These are phyloP conservation scores for Dothidotthia symphoricarpi DNA, from an alignment of 2,329 filamentous ascomycete genomes.

Conservation along the genomic window DNA sequence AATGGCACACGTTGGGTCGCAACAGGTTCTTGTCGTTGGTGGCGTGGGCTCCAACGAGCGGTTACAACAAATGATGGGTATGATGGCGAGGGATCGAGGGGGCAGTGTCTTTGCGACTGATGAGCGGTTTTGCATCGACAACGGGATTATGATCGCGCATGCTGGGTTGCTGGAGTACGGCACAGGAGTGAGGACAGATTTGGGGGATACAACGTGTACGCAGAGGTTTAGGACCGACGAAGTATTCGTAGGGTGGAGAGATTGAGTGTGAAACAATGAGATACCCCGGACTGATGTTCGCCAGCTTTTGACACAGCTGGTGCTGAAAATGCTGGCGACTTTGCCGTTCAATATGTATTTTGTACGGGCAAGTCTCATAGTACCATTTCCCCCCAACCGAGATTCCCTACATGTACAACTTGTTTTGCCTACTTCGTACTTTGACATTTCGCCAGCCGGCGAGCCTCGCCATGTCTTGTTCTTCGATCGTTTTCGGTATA, in stretches of 20 bases:
- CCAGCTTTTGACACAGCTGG: too few species aligned
- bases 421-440: too few species aligned
- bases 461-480: too few species aligned
- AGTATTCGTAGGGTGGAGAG: constrained; percentile 51
- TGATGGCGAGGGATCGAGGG: constrained; percentile 85
- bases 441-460: too few species aligned
- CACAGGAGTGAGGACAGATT: constrained; percentile 71
- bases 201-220: constrained; percentile 74
- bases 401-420: too few species aligned
- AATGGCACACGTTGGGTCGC: constrained; percentile 94
- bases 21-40: constrained; percentile 89
- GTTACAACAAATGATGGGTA: constrained; percentile 96
- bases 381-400: too few species aligned
- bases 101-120: constrained; percentile 93
- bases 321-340: too few species aligned
- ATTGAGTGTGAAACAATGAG: too few species aligned
- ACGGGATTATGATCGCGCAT: constrained; percentile 99
- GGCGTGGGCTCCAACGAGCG: constrained; percentile 95
- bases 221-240: constrained; percentile 54
- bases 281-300: too few species aligned
- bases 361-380: too few species aligned
- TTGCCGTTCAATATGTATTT: too few species aligned
- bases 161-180: constrained; percentile 83
- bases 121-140: constrained; percentile 97
- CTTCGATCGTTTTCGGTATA: too few species aligned